Evolutionary conservation across 106 monocot species (phyloP).

Genomic region (Platanthera guangdongensis): DNA sequence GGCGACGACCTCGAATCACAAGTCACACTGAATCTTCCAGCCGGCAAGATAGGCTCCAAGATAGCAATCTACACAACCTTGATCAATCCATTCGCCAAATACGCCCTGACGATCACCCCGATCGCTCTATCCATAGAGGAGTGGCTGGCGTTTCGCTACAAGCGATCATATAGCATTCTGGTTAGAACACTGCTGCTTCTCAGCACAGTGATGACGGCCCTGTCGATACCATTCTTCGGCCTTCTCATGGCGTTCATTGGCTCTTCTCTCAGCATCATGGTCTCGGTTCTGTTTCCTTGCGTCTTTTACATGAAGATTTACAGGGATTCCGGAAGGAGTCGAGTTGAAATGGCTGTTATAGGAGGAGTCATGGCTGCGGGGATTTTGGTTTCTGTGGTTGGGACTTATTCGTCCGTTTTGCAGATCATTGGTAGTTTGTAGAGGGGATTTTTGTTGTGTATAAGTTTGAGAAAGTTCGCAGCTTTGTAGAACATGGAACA

Average conservation of each 20-base stretch:
- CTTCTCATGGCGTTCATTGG: conserved; percentile 65
- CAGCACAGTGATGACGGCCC: conserved; percentile 49
- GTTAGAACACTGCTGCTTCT: conserved; percentile 50
- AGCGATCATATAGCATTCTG: conserved; percentile 13
- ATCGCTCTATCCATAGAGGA: conserved; percentile 41
- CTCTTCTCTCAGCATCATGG: conserved; percentile 62
- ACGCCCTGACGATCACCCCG: conserved; percentile 44
- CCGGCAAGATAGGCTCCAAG: conserved; percentile 34
- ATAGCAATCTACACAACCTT: conserved; percentile 61
- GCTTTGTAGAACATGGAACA: no score
- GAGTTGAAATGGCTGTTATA: conserved; percentile 26
- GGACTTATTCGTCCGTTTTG: conserved; percentile 53
- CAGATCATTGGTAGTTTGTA: conserved; percentile 43
- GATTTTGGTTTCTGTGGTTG: conserved; percentile 28
- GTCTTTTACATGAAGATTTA: conserved; percentile 70
- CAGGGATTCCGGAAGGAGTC: conserved; percentile 13
- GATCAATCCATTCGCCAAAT: conserved; percentile 62
- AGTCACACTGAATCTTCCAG: conserved; percentile 59
- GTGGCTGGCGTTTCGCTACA: conserved; percentile 1
- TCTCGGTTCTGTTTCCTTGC: conserved; percentile 69
- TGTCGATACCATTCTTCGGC: conserved; percentile 67
- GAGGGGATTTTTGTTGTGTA: background rate
- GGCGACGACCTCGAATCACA: conserved; percentile 45
- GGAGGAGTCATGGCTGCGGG: conserved; percentile 38
- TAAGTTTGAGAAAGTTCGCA: background rate